phyloP scores from a whole-genome alignment of 2,329 filamentous ascomycete genomes.

The Fusarium armeniacum region DNA sequence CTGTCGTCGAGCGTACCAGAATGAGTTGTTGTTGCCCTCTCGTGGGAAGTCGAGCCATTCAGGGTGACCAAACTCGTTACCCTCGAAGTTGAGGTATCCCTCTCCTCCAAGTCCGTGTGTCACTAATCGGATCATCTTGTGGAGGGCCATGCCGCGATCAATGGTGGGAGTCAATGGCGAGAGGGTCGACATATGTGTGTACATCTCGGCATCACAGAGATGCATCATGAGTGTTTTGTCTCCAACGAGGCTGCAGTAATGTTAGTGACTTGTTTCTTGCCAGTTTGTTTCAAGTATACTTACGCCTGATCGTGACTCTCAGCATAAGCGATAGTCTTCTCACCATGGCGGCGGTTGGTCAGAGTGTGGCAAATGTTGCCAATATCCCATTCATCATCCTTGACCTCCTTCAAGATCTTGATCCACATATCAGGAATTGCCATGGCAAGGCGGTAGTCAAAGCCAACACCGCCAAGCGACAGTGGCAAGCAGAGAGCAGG shows the following conservation, averaged over 20 bases:
- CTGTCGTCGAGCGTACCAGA: slow-evolving; percentile 93
- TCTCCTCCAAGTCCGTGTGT: slow-evolving; percentile 94
- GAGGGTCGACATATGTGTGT: slow-evolving; percentile 95
- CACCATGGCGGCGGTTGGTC: slow-evolving; percentile 92
- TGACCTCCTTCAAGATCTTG: slow-evolving; percentile 95
- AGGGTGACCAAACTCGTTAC: slow-evolving; percentile 98
- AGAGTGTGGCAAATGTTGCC: slow-evolving; percentile 86
- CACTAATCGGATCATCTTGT: slow-evolving; percentile 97
- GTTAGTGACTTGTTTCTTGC: slow-evolving; percentile 43
- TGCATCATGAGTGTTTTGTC: slow-evolving; percentile 99
- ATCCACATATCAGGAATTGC: slow-evolving; percentile 99
- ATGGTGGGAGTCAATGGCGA: slow-evolving; percentile 89
- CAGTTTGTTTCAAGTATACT: slow-evolving; percentile 56
- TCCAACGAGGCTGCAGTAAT: slow-evolving; percentile 79
- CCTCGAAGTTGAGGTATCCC: slow-evolving; percentile 98
- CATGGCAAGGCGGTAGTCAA: slow-evolving; percentile 98
- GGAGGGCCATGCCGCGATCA: slow-evolving; percentile 89
- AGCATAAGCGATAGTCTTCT: slow-evolving; percentile 98
- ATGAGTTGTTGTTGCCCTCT: slow-evolving; percentile 91
- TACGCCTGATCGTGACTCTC: slow-evolving; percentile 98
- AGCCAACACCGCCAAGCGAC: slow-evolving; percentile 90
- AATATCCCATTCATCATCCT: slow-evolving; percentile 94
- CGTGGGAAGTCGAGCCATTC: slow-evolving; percentile 99
- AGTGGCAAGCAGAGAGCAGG: slow-evolving; percentile 92
- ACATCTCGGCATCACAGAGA: slow-evolving; percentile 96